Conservation (phyloP, 2,329 filamentous ascomycete species). For the Verruconis gallopava region DNA sequence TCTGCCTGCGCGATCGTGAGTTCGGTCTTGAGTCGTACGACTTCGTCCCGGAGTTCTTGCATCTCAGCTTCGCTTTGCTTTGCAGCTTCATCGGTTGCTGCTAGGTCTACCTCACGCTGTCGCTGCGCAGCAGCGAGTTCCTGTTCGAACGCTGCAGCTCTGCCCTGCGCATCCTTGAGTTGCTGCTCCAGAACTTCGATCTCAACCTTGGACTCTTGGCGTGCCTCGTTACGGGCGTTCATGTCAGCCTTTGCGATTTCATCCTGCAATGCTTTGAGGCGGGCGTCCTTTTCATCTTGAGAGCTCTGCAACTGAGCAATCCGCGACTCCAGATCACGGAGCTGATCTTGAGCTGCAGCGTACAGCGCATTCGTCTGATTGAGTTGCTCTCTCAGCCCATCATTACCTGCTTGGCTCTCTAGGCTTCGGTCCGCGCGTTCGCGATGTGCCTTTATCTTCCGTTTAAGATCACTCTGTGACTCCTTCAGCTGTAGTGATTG, state of each 20-base stretch:
- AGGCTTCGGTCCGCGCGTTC: constrained; percentile 62
- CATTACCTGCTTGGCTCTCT: neutral
- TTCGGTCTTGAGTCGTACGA: constrained; percentile 57
- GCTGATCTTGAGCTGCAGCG: constrained; percentile 6
- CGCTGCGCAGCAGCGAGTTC: constrained; percentile 12
- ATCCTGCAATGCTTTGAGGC: constrained; percentile 18
- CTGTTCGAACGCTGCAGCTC: neutral
- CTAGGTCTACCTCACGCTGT: constrained; percentile 5
- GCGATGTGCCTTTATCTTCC: constrained; percentile 90
- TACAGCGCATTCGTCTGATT: constrained; percentile 8
- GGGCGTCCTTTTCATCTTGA: constrained; percentile 12
- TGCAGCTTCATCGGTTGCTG: constrained; percentile 1
- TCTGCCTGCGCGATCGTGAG: constrained; percentile 84
- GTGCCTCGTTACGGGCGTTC: constrained; percentile 25
- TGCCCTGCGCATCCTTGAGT: neutral
- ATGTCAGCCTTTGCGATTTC: constrained; percentile 20
- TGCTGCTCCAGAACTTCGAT: constrained; percentile 19
- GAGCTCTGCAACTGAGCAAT: constrained; percentile 17
- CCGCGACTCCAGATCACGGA: constrained; percentile 13
- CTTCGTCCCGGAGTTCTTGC: constrained; percentile 43
- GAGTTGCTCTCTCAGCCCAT: constrained; percentile 7
- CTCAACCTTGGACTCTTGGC: constrained; percentile 24
- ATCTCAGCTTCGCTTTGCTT: constrained; percentile 16
- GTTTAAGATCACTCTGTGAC: constrained; percentile 77
- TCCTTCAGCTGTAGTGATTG: constrained; percentile 69